phyloP scores from a whole-genome alignment of 306 rosid genomes.

The Casuarina equisetifolia region DNA sequence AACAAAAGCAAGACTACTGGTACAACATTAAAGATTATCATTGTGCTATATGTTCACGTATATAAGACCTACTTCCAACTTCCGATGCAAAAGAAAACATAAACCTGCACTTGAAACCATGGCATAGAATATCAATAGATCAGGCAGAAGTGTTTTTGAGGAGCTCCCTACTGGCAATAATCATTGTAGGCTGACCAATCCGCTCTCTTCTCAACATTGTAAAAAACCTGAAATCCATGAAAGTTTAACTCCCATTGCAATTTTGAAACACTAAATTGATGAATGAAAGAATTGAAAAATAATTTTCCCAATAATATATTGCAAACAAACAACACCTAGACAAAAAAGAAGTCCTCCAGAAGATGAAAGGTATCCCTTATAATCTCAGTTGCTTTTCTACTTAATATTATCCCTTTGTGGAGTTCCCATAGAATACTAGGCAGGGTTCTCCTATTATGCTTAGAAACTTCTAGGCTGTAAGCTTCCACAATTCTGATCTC shows the following conservation, averaged over 20 bases:
- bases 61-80: neutral
- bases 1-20: neutral
- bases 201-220: constrained; percentile 59
- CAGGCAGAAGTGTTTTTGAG: constrained; percentile 10
- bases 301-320: neutral
- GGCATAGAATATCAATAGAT: constrained; percentile 9
- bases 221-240: constrained; percentile 47
- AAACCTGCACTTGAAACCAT: neutral
- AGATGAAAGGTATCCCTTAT: constrained; percentile 1
- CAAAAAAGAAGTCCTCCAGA: neutral
- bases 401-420: neutral
- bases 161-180: constrained; percentile 66
- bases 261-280: constrained; percentile 9
- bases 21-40: neutral
- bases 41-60: neutral
- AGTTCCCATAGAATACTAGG: neutral
- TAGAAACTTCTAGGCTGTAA: neutral
- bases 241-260: constrained; percentile 6
- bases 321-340: neutral
- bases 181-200: constrained; percentile 68
- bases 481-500: neutral
- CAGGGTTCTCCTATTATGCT: constrained; percentile 1
- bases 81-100: neutral
- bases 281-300: constrained; percentile 8
- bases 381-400: neutral